phyloP scores from a whole-genome alignment of 805 yeast genomes.

The Sungouiella blattae region DNA sequence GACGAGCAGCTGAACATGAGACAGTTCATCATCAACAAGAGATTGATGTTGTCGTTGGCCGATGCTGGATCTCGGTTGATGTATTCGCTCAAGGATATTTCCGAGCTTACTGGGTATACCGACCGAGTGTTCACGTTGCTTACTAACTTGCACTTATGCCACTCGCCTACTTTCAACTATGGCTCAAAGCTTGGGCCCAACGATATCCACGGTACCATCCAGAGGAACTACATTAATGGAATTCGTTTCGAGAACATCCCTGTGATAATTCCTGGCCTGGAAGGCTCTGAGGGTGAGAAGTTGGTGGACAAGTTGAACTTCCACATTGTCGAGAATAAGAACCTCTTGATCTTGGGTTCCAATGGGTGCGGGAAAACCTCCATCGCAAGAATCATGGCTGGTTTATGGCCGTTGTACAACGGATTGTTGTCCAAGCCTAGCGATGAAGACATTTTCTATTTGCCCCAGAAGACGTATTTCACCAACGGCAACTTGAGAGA shows the following conservation, averaged over 20 bases:
- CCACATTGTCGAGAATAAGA: conserved; percentile 57
- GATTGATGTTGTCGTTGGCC: conserved; percentile 85
- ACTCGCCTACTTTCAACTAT: conserved; percentile 55
- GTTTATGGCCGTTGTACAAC: conserved; percentile 85
- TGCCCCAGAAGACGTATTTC: conserved; percentile 87
- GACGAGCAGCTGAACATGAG: conserved; percentile 67
- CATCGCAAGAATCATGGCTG: conserved; percentile 77
- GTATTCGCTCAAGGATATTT: conserved; percentile 90
- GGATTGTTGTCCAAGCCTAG: conserved; percentile 81
- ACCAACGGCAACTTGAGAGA: conserved; percentile 82
- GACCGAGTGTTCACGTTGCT: conserved; percentile 77
- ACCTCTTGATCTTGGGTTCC: conserved; percentile 76
- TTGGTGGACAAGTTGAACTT: conserved; percentile 59
- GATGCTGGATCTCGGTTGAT: conserved; percentile 93
- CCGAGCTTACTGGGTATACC: conserved; percentile 88
- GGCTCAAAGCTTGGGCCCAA: conserved; percentile 42
- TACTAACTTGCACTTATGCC: conserved; percentile 77
- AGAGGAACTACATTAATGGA: conserved; percentile 66
- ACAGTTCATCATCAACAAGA: conserved; percentile 84
- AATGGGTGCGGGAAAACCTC: conserved; percentile 91
- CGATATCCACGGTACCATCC: conserved; percentile 77
- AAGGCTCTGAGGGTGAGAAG: conserved; percentile 59
- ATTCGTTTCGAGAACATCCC: conserved; percentile 80
- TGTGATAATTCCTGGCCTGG: conserved; percentile 67
- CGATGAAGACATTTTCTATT: conserved; percentile 63